Base-by-base conservation (phyloP, 768 basidiomycete genomes). In the Tulasnella sp. region DNA sequence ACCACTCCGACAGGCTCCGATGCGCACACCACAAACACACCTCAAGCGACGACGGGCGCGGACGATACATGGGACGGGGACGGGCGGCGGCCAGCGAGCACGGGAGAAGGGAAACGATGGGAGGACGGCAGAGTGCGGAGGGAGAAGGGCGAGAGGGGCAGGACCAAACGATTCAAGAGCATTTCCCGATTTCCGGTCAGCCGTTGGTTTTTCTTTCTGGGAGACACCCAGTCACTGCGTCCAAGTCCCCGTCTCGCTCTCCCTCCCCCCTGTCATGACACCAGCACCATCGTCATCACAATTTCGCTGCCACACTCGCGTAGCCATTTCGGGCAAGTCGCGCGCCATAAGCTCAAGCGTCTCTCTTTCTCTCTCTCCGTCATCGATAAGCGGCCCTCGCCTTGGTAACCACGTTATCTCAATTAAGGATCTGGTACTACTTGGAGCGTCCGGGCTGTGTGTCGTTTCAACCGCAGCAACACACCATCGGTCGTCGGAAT, bases 1-100 rank as follows among this genome's bases (percentile, higher is more conserved):
- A 42, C 74, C 40, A 75, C 74, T 75, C 74, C 74, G 74, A 75
- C 74, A 75, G 46, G 46, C 40, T 75, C 74, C 74, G 74, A 75
- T 48, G 46, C 14, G 41, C 8, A 42, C 74, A 42, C 41, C 74
- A 22, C 46, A 18, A 41, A 31, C 41, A 20, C 74, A n/a, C 22
- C 24, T 16, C 73, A 44, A 24, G 16, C 20, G 74, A 75, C 41
- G 41, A 28, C 34, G 74, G 40, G 74, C 31, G 74, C 24, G 74
- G 40, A 48, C 40, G 74, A 75, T 42, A 40, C 41, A 75, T 42
- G 74, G 41, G 74, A 48, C 31, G 74, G 74, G 73, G 46, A 73
- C 37, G 72, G 72, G 42, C 46, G n/a, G 46, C 41, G 37, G 37
- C 37, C 37, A 75, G 31, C 64, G 64, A 69, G 34, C 28, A 75